These are phyloP conservation scores for Bauhinia variegata DNA, from an alignment of 306 rosid species.

Conservation along the genomic window DNA sequence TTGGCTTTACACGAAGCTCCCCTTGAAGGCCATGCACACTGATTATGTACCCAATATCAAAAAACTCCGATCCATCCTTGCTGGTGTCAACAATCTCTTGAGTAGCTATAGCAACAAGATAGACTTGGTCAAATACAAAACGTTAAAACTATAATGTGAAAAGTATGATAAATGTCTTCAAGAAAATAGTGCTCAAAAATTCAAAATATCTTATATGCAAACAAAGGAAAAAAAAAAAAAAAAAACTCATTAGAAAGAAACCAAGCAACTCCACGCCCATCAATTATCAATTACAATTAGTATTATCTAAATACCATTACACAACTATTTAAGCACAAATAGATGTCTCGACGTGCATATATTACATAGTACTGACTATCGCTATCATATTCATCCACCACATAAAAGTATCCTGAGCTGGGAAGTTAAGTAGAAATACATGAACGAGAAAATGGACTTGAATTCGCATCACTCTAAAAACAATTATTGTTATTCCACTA, in stretches of 20 bases:
- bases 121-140: constrained; percentile 1
- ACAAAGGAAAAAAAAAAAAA: not conserved
- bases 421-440: not conserved
- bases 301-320: not conserved
- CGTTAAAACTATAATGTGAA: no score
- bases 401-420: not conserved
- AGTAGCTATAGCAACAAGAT: constrained; percentile 44
- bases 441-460: no score
- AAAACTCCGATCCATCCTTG: constrained; percentile 41
- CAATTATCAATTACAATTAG: no score
- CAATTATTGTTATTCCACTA: not conserved
- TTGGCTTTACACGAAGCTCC: constrained; percentile 71
- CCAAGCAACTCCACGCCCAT: not conserved
- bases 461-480: not conserved
- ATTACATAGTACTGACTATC: not conserved
- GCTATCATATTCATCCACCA: not conserved
- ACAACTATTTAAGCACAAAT: not conserved
- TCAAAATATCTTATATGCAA: not conserved
- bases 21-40: constrained; percentile 85
- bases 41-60: constrained; percentile 74
- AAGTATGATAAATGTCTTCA: not conserved
- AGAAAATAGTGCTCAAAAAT: not conserved
- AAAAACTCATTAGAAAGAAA: not conserved
- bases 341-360: not conserved
- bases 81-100: constrained; percentile 51